Base-by-base conservation (phyloP, 2,329 filamentous ascomycete species). In the Aspergillus fumigatiaffinis region DNA sequence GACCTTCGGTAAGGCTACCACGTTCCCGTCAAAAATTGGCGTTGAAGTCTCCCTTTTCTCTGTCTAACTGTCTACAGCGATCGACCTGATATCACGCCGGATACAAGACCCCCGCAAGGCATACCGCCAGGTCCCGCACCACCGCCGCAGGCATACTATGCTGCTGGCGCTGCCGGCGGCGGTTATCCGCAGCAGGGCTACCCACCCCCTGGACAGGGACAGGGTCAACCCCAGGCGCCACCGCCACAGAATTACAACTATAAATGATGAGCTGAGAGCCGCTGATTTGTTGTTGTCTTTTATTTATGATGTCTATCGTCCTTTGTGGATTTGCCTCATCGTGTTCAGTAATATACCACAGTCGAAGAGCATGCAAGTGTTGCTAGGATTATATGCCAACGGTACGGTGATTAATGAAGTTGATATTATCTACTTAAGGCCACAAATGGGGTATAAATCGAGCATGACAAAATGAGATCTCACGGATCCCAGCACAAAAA, bases 51-150 rank as follows among this genome's bases (percentile, higher is more conserved):
- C 32, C 32, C 1, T 17, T 32, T 17, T 8, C 21, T 17, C 52
- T 46, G 32, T 48, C 38, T 53, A 55, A 56, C 57, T 28, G 60
- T 23, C 28, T 32, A 1, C 26, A 75, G 73, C 46, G 69, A 71
- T 50, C 72, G 73, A 2, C 71, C 72, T 41, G 73, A 75, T 55
- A 74, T 75, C 29, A 75, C 68, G 2, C 73, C 73, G 10, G 64
- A 70, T 1, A 75, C 73, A 20, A 56, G 70, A 32, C 72, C 73
- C 21, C 72, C 72, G 4, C 61, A 63, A 26, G 65, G 66, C 3
- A 61, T 65, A 55, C 59, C 63, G 50, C 64, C 65, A 55, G 70
- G 67, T 17, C 68, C 67, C 7, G 60, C 62, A 10, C 68, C 67
- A 2, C 67, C 65, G 4, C 66, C 67, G 5, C 62, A 65, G 51